phyloP scores from a whole-genome alignment of 2,329 filamentous ascomycete species.

The Fusarium sp. region DNA sequence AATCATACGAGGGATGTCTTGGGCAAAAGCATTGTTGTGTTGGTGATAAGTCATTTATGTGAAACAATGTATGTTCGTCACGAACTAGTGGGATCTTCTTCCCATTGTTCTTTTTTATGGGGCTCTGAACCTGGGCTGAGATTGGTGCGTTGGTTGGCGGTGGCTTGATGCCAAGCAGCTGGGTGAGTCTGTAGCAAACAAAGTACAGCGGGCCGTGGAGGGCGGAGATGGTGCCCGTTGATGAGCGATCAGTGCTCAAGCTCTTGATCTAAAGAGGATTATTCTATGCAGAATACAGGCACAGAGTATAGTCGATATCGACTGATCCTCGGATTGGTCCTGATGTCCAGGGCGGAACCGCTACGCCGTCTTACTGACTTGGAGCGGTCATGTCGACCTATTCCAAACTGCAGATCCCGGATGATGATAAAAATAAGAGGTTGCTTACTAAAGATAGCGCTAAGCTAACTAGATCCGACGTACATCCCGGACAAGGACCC shows the following conservation, averaged over 20 bases:
- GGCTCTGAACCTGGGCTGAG: neutral
- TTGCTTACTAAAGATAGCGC: neutral
- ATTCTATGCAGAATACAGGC: neutral
- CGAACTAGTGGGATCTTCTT: neutral
- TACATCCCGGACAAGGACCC: neutral
- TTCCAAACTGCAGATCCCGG: fast-evolving
- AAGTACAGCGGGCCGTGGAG: neutral
- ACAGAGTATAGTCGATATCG: no score
- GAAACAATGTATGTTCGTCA: neutral
- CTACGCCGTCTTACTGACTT: no score
- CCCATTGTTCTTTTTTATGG: neutral
- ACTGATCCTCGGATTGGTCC: no score
- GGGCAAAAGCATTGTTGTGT: neutral
- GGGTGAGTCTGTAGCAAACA: neutral
- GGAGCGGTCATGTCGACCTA: no score
- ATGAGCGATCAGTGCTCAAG: neutral
- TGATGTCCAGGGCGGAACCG: no score
- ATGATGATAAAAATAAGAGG: fast-evolving
- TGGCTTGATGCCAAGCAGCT: neutral
- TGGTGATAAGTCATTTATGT: neutral
- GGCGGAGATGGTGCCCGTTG: neutral
- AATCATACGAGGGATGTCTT: neutral
- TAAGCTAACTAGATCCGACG: neutral
- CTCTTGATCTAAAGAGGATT: neutral
- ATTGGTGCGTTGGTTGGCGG: neutral